These are phyloP conservation scores for Arxiozyma telluris DNA, from an alignment of 1,139 yeast genomes.

Conservation along the genomic window DNA sequence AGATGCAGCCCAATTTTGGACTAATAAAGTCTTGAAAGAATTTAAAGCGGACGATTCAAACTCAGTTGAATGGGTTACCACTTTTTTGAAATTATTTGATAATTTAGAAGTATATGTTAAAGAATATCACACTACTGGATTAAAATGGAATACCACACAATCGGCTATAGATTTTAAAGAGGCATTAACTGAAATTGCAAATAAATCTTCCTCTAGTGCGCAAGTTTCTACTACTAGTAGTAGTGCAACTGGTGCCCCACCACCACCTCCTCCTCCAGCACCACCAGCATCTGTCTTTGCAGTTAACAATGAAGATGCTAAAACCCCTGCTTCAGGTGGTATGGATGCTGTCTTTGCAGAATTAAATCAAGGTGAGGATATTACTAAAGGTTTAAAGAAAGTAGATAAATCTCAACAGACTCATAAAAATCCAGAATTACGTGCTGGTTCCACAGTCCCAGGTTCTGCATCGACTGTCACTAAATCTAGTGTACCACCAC, in stretches of 20 bases:
- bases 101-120: constrained; percentile 65
- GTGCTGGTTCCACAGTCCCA: constrained; percentile 38
- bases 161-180: constrained; percentile 43
- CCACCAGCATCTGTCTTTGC: constrained; percentile 67
- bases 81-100: constrained; percentile 54
- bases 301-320: constrained; percentile 30
- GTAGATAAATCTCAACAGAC: constrained; percentile 93
- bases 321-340: constrained; percentile 35
- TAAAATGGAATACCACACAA: constrained; percentile 53
- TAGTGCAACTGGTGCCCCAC: constrained; percentile 26
- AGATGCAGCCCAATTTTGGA: constrained; percentile 91
- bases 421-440: constrained; percentile 81
- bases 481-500: constrained; percentile 35
- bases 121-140: constrained; percentile 72
- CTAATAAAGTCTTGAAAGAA: constrained; percentile 81
- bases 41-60: constrained; percentile 58
- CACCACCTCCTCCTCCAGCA: constrained; percentile 49
- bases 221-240: constrained; percentile 21
- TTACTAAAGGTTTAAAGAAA: constrained; percentile 80
- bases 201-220: background rate
- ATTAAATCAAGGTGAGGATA: constrained; percentile 71
- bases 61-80: constrained; percentile 75
- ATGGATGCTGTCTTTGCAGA: constrained; percentile 90
- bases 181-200: constrained; percentile 30
- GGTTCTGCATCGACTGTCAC: constrained; percentile 32